Evolutionary conservation across 2,329 filamentous ascomycete genomes (phyloP).

Genomic region (Aspergillus brasiliensis): DNA sequence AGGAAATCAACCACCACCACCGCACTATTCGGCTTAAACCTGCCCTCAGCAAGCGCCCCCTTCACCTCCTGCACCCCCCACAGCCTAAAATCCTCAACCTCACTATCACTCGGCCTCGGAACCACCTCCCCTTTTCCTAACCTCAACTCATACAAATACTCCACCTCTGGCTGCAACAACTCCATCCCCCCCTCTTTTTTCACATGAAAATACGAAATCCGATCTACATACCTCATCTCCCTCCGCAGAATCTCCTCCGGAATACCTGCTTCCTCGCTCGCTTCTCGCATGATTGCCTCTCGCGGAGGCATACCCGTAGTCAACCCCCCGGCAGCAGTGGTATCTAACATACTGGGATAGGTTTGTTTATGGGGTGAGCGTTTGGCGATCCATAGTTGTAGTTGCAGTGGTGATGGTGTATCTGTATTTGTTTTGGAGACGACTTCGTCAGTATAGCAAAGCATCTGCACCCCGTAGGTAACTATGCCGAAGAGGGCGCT

Average conservation of each 20-base stretch:
- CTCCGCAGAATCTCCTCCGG: neutral
- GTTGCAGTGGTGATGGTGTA: neutral
- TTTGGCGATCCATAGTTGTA: constrained; percentile 31
- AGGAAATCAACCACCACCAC: constrained; percentile 38
- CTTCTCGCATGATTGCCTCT: constrained; percentile 30
- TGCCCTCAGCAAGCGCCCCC: constrained; percentile 24
- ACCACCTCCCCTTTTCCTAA: constrained; percentile 23
- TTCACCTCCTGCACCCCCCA: constrained; percentile 29
- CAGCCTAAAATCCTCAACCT: constrained; percentile 34
- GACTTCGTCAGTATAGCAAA: constrained; percentile 40
- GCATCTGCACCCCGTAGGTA: constrained; percentile 48
- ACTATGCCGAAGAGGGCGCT: constrained; percentile 47
- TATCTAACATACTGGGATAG: constrained; percentile 35
- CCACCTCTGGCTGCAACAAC: constrained; percentile 32
- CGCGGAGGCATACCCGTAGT: constrained; percentile 22
- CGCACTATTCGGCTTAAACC: constrained; percentile 36
- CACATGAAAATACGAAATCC: constrained; percentile 16
- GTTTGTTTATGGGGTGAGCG: constrained; percentile 29
- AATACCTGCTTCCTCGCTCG: constrained; percentile 23
- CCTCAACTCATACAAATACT: constrained; percentile 39
- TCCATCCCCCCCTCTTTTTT: constrained; percentile 15
- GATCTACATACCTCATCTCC: neutral
- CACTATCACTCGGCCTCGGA: constrained; percentile 29
- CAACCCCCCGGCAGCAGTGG: constrained; percentile 25
- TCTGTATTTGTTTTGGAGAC: too few relatives aligned